Base-by-base conservation (phyloP, 2,329 filamentous ascomycete genomes). In the Aspergillus sp. region DNA sequence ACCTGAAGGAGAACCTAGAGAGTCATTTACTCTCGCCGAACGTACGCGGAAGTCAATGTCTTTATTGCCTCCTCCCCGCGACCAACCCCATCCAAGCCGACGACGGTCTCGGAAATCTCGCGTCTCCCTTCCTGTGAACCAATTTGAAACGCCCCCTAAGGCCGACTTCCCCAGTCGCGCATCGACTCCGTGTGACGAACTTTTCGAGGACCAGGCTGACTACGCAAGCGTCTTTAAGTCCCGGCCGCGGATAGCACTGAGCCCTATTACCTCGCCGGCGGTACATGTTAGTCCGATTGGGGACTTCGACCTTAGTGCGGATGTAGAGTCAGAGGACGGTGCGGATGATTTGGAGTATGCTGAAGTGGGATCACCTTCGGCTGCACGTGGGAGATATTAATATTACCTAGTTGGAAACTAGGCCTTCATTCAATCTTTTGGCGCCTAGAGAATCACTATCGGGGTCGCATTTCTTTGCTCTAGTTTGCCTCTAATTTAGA, bases 191-290 rank as follows among this genome's bases (percentile, higher is more conserved):
- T 80, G 83, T 0, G 88, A 93, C 68, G 83, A 88, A 62, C 75
- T 96, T 41, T 86, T 96, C 27, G 82, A 82, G 15, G 82, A 87
- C 54, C 87, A 91, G 63, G 80, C 83, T 4, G 91, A 96, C 59
- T 89, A 91, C 72, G 88, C 89, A 58, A 89, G 88, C 24, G 88
- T 96, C 1, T 97, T 97, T 72, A 90, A 88, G 75, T 93, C 90
- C 62, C 77, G 93, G 63, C 93, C 93, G 0, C 89, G 87, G 73
- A 86, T 97, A 64, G 87, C 88, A 62, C 84, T 85, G 11, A 96
- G 91, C 71, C 91, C 92, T 2, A 71, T 86, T 22, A 64, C 70
- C 12, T 75, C 75, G 0, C 75, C 75, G 5, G 69, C 69, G 39
- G 73, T 76, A n/a, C 72, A 75, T 67, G 59, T 73, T 15, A 67